These are phyloP conservation scores for Sugiyamaella floridensis DNA, from an alignment of 805 yeast genomes.

Conservation along the genomic window DNA sequence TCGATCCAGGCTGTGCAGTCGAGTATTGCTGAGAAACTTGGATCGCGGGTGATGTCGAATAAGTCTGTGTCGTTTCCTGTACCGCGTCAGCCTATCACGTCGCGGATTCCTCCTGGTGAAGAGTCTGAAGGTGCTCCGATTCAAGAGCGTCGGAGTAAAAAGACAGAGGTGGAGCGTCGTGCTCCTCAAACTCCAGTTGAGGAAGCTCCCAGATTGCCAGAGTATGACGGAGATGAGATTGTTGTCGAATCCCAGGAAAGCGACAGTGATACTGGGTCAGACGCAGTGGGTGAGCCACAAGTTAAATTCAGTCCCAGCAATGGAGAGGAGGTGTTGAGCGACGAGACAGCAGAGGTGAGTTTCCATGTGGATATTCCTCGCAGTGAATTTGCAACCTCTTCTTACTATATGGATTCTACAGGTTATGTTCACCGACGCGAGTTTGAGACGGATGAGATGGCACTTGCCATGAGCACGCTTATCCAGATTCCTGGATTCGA, in stretches of 20 bases:
- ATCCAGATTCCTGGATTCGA: constrained; percentile 7
- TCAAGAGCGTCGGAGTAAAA: constrained; percentile 1
- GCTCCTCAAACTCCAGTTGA: neutral
- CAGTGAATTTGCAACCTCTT: constrained; percentile 7
- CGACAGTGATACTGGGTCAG: neutral
- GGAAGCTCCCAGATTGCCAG: neutral
- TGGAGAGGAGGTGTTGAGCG: neutral
- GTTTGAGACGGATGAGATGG: constrained; percentile 8
- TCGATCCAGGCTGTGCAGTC: constrained; percentile 11
- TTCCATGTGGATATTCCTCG: constrained; percentile 2
- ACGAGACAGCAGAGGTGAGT: neutral
- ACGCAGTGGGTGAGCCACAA: neutral
- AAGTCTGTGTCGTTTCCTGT: constrained; percentile 8
- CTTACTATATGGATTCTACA: constrained; percentile 9
- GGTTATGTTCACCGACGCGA: constrained; percentile 17
- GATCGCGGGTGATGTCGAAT: neutral
- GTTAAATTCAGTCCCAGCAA: neutral
- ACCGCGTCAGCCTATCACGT: constrained; percentile 12
- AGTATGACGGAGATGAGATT: neutral
- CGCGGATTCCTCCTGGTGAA: constrained; percentile 10
- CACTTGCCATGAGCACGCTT: neutral
- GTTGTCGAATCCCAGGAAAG: neutral
- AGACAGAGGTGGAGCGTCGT: neutral
- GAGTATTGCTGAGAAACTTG: constrained; percentile 5
- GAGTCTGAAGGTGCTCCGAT: constrained; percentile 6